Percentiles rank a stretch among this genome's conserved stretches.
Conservation (phyloP, 331 rosid genomes). For the Stylosanthes scabra region DNA sequence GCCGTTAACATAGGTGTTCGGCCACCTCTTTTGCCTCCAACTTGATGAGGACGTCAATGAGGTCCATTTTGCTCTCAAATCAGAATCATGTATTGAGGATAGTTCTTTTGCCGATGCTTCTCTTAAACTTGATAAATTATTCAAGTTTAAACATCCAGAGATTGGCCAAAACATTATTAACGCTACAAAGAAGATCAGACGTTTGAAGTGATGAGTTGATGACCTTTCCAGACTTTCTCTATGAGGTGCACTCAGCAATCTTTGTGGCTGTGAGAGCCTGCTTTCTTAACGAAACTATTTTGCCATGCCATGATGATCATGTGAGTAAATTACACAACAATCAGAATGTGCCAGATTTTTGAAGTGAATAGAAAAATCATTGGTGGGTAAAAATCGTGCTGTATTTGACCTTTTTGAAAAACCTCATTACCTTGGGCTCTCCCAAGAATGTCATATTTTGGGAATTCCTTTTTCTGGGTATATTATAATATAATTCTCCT, state of each 20-base stretch:
- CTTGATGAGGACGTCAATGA: slow-evolving; percentile 94
- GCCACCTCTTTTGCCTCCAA: slow-evolving; percentile 74
- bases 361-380: no score
- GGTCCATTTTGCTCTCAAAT: slow-evolving; percentile 77
- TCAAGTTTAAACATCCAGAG: slow-evolving; percentile 70
- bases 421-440: background rate
- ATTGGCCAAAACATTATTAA: slow-evolving; percentile 65
- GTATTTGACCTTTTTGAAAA: background rate
- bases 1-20: slow-evolving; percentile 63
- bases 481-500: background rate
- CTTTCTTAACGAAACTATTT: slow-evolving; percentile 19
- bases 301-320: slow-evolving; percentile 18
- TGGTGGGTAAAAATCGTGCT: no score
- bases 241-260: background rate
- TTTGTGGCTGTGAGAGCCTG: background rate
- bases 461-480: slow-evolving; percentile 3
- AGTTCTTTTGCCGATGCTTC: slow-evolving; percentile 61
- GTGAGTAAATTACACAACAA: background rate
- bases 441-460: background rate
- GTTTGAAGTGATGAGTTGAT: slow-evolving; percentile 53
- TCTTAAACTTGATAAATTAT: slow-evolving; percentile 68
- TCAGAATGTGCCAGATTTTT: no score
- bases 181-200: slow-evolving; percentile 65
- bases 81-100: slow-evolving; percentile 57
- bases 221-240: slow-evolving; percentile 3